Evolutionary conservation across 108 stramenopile genomes (phyloP).

Genomic region (Cyclotella kingstonii): DNA sequence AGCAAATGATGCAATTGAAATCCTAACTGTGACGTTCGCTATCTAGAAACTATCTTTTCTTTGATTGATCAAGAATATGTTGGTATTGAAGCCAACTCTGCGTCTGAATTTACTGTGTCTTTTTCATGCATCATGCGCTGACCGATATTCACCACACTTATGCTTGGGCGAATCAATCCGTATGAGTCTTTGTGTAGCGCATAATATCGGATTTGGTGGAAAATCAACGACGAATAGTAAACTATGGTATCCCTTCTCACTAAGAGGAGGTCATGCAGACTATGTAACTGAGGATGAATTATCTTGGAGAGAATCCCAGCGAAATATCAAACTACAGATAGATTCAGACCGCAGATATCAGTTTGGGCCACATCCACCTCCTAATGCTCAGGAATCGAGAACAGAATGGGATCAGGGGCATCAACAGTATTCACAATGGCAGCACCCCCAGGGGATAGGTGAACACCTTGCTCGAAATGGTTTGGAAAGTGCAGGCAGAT

Average conservation of each 20-base stretch:
- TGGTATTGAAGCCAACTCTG: too few relatives aligned
- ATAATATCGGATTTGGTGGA: neutral
- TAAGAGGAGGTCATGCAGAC: conserved; percentile 35
- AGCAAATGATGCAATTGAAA: too few relatives aligned
- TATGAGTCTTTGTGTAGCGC: neutral
- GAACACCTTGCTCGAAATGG: too few relatives aligned
- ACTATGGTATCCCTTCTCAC: too few relatives aligned
- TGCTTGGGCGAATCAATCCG: too few relatives aligned
- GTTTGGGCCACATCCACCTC: neutral
- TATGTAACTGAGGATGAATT: conserved; percentile 31
- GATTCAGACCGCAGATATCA: neutral
- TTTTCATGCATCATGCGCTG: too few relatives aligned
- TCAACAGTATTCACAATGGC: neutral
- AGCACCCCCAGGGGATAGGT: conserved; percentile 4
- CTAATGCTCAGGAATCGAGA: neutral
- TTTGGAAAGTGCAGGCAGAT: too few relatives aligned
- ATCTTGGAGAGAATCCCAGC: conserved; percentile 10
- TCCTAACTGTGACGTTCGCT: too few relatives aligned
- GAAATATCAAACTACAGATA: neutral
- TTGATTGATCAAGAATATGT: too few relatives aligned
- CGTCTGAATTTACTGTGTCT: too few relatives aligned
- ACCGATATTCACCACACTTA: too few relatives aligned
- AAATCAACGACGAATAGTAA: neutral
- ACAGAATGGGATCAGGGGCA: neutral
- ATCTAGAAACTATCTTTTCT: too few relatives aligned